A percentile compares a stretch with the other conserved stretches of the same genome.
phyloP scores from a whole-genome alignment of 805 yeast species.

The Isabelozyma rhagii region DNA sequence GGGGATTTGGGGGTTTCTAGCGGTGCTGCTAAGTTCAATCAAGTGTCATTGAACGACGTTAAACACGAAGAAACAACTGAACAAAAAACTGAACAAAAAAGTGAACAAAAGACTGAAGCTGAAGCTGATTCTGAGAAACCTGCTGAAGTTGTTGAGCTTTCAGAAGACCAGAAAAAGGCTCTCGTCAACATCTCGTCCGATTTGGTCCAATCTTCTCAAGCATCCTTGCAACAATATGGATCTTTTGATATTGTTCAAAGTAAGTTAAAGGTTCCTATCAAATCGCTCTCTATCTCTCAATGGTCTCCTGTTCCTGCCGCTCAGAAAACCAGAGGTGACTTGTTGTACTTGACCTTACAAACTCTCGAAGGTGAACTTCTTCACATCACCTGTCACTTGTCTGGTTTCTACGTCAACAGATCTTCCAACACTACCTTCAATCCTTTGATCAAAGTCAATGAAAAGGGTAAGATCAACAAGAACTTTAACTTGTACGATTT shows the following conservation, averaged over 20 bases:
- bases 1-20: conserved; percentile 39
- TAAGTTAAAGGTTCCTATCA: conserved; percentile 49
- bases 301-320: conserved; percentile 84
- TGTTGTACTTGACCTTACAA: conserved; percentile 68
- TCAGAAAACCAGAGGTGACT: conserved; percentile 67
- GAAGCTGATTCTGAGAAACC: conserved; percentile 8
- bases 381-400: conserved; percentile 72
- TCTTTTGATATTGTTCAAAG: conserved; percentile 24
- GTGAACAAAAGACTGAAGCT: conserved; percentile 10
- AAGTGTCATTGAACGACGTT: conserved; percentile 36
- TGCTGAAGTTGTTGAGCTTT: conserved; percentile 3
- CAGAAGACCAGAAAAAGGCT: conserved; percentile 28
- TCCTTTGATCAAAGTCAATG: conserved; percentile 49
- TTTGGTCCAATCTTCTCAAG: conserved; percentile 4
- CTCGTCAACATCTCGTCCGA: conserved; percentile 12
- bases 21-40: conserved; percentile 51
- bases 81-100: conserved; percentile 12
- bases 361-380: conserved; percentile 79
- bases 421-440: conserved; percentile 69
- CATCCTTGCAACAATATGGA: conserved; percentile 18
- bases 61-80: conserved; percentile 10
- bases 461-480: conserved; percentile 27
- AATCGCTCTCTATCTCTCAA: conserved; percentile 55
- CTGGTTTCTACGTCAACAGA: conserved; percentile 78
- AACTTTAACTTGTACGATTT: conserved; percentile 59